Evolutionary conservation across 176 grass and related monocot genomes (phyloP).

Genomic region (Coix lacrymajobi): DNA sequence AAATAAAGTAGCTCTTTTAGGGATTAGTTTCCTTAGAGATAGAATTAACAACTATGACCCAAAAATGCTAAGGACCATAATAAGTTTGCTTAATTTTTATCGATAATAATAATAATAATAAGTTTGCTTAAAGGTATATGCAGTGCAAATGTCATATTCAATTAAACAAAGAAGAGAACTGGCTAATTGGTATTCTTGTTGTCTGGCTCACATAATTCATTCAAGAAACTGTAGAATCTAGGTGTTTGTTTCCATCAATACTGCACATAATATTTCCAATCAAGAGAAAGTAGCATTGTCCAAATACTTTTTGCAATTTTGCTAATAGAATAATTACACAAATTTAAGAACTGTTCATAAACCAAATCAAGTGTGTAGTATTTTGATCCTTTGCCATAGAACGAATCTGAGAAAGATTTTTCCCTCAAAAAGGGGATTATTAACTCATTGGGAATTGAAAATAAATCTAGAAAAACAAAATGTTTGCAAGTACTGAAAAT

Average conservation of each 20-base stretch:
- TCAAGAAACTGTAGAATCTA: neutral
- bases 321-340: neutral
- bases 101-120: neutral
- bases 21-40: neutral
- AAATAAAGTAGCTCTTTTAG: neutral
- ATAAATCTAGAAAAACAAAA: neutral
- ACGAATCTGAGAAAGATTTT: neutral
- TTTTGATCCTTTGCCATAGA: neutral
- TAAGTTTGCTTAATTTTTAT: neutral
- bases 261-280: neutral
- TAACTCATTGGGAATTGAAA: neutral
- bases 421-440: neutral
- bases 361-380: neutral
- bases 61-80: neutral
- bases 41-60: neutral
- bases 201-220: neutral
- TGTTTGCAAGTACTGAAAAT: neutral
- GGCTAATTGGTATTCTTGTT: neutral
- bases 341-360: neutral
- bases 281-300: neutral
- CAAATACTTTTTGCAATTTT: neutral
- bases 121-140: neutral
- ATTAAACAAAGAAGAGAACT: neutral
- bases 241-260: slow-evolving; percentile 4
- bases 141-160: slow-evolving; percentile 11